Base-by-base conservation (phyloP, 208 protist genomes). In the Trypanosoma cruzi region DNA sequence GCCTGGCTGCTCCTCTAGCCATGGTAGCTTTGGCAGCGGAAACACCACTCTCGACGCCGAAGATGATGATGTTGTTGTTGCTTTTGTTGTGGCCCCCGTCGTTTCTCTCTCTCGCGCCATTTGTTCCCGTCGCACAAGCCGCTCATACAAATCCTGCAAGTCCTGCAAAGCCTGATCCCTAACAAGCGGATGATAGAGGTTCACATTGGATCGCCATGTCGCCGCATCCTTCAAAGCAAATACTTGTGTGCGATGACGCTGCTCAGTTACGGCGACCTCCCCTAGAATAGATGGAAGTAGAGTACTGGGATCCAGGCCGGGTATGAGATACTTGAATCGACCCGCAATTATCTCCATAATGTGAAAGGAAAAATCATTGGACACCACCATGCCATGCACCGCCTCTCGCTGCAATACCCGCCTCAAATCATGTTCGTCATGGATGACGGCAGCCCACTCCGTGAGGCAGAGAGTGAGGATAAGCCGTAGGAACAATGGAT, bases 191-290 rank as follows among this genome's bases (percentile, higher is more conserved):
- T 77, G 61, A 64, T 91, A 95, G 4, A 90, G 53, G 46, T 69
- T 65, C 4, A 95, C 82, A 57, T 81, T 50, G 24, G 56, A 10
- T 26, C 61, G 56, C 86, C 84, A 95, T 61, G 68, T 77, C 34
- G 40, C 52, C 28, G 63, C 76, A 65, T 83, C 75, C 37, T 82
- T 85, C 7, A 95, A 24, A 26, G 69, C 63, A 79, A 90, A 90
- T 26, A 80, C 52, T 32, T 66, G 78, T 22, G 77, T 79, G 8
- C 42, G 29, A 34, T 13, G 28, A 0, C 61, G 46, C 37, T 83
- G 68, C 48, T 84, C 77, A 18, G 53, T 46, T 0, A 84, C 65
- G n/a, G 82, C 77, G 8, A 89, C 40, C 57, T 79, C 79, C 24
- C 73, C 61, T 40, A 92, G 61, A 34, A 81, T 71, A 14, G 42